Percentiles rank a stretch among this genome's conserved stretches.
These are phyloP conservation scores for Talaromyces sp. DNA, from an alignment of 2,329 filamentous ascomycete species.

Conservation along the genomic window DNA sequence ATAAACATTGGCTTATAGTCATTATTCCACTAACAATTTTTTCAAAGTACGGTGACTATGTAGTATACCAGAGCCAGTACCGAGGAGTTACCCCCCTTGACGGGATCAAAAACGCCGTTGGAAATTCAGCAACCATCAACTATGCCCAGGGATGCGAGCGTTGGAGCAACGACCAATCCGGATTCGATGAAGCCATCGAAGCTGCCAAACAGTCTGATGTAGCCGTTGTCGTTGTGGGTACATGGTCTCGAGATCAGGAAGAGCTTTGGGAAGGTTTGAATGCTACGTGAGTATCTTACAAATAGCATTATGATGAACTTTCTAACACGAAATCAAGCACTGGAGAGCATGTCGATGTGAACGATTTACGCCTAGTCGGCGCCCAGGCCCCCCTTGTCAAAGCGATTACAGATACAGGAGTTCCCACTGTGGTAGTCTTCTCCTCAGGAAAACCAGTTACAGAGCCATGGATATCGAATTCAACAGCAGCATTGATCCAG, in stretches of 20 bases:
- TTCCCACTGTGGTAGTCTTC: slow-evolving; percentile 63
- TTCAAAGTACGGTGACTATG: slow-evolving; percentile 64
- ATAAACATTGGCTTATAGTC: slow-evolving; percentile 4
- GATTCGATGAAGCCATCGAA: slow-evolving; percentile 61
- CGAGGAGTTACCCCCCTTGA: slow-evolving; percentile 65
- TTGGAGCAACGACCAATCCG: slow-evolving; percentile 66
- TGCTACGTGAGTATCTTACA: slow-evolving; percentile 46
- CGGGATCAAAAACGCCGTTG: slow-evolving; percentile 58
- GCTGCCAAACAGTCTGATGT: slow-evolving; percentile 64
- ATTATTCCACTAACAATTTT: slow-evolving; percentile 9
- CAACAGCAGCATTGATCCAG: slow-evolving; percentile 62
- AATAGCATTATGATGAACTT: background rate
- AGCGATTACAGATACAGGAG: slow-evolving; percentile 62
- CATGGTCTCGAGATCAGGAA: slow-evolving; percentile 68
- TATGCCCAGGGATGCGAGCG: slow-evolving; percentile 67
- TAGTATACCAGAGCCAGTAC: slow-evolving; percentile 60
- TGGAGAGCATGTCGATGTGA: slow-evolving; percentile 66
- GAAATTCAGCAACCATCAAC: slow-evolving; percentile 54
- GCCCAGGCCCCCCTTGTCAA: slow-evolving; percentile 63
- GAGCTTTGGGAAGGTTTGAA: slow-evolving; percentile 68
- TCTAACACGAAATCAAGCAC: slow-evolving; percentile 36
- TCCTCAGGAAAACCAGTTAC: slow-evolving; percentile 68
- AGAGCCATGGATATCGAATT: slow-evolving; percentile 65
- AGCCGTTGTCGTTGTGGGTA: slow-evolving; percentile 68
- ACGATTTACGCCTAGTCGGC: slow-evolving; percentile 61